Base-by-base conservation (phyloP, 1,284 basidiomycete species). In the Rhodotorula sp. region DNA sequence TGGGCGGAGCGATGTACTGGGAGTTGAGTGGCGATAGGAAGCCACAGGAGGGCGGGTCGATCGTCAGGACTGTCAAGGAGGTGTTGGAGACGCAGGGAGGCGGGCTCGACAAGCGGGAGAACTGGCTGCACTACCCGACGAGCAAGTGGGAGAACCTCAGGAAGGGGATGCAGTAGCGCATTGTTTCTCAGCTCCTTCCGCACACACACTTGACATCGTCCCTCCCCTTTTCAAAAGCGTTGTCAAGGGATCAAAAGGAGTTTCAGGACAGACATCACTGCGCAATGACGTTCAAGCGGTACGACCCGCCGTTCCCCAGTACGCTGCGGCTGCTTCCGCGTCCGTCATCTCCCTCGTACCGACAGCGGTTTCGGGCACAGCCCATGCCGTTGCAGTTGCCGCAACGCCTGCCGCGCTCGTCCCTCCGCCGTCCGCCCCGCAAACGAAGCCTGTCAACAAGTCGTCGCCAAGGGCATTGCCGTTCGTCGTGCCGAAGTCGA, bases 101-200 rank as follows among this genome's bases (percentile, higher is more conserved):
- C 0, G 51, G 63, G 24, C 62, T 81, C 30, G 81, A 80, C 82
- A 83, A 73, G 86, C 87, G 30, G 80, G 66, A 82, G 80, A 92
- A 92, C 79, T 90, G 91, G 76, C 85, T 91, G 73, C 80, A 80
- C 31, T 83, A 79, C 67, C 76, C 77, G 6, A 66, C 85, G 85
- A 80, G 78, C 65, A 80, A 79, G 72, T 83, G 77, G 73, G 79
- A 78, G 31, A 83, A 83, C 66, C 66, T 83, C 51, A 72, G 78
- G 48, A 68, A 75, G 48, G 72, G 77, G 22, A 77, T 79, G 76
- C 44, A 26, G 31, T 48, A 51, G 40, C 40, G 48, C 10, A 5
- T 20, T 10, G 18, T 40, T 20, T 24, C 7, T 13, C 13, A 5
- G n/a, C n/a, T n/a, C n/a, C n/a, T 24, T 8, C 24, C 44, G 13